Percentiles rank a stretch among this genome's conserved stretches.
Conservation (phyloP, 2,329 filamentous ascomycete genomes). For the Xylariomycetidae sp. region DNA sequence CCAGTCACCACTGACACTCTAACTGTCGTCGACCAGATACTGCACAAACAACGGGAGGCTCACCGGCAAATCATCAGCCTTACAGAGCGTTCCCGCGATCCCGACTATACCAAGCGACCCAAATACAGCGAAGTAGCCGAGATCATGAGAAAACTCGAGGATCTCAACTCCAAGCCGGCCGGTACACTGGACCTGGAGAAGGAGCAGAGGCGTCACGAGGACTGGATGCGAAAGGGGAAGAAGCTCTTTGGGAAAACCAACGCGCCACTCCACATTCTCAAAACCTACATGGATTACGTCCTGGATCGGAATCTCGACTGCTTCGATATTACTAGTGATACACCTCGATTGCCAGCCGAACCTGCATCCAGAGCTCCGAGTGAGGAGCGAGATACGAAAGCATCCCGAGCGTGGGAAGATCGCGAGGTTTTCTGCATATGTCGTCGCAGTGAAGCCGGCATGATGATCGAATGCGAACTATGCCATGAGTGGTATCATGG, state of each 20-base stretch:
- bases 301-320: conserved; percentile 83
- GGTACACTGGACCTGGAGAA: conserved; percentile 91
- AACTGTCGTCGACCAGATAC: conserved; percentile 77
- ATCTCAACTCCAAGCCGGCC: conserved; percentile 85
- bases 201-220: conserved; percentile 89
- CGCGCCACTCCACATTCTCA: conserved; percentile 90
- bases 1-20: conserved; percentile 81
- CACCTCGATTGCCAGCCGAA: conserved; percentile 83
- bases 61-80: conserved; percentile 82
- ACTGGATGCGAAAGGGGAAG: conserved; percentile 98
- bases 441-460: conserved; percentile 83
- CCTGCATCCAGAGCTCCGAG: conserved; percentile 79
- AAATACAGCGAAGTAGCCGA: conserved; percentile 87
- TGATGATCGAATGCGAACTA: conserved; percentile 99
- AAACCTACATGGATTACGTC: conserved; percentile 90
- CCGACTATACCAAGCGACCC: conserved; percentile 72
- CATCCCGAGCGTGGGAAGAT: conserved; percentile 51
- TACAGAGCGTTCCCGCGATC: conserved; percentile 68
- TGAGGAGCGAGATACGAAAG: conserved; percentile 42
- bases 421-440: conserved; percentile 96
- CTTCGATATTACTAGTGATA: conserved; percentile 80
- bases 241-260: conserved; percentile 98
- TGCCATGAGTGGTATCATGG: conserved; percentile 99
- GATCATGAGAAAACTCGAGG: conserved; percentile 78
- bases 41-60: conserved; percentile 92